Conservation (phyloP, 768 basidiomycete genomes). For the Aureoboletus auriporus region DNA sequence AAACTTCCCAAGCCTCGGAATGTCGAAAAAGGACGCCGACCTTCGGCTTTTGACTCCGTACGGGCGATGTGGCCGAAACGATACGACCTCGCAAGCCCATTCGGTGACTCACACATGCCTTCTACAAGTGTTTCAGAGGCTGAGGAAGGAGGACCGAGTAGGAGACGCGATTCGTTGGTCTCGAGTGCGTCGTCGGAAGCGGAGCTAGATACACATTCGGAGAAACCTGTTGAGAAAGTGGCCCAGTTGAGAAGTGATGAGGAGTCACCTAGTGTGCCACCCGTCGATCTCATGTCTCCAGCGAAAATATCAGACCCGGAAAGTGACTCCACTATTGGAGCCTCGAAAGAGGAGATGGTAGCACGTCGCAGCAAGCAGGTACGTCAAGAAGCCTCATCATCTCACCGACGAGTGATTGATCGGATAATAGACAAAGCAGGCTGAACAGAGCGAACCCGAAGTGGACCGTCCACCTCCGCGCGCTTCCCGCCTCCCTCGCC, state of each 20-base stretch:
- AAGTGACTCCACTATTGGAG: slow-evolving; percentile 84
- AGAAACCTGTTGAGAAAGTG: slow-evolving; percentile 19
- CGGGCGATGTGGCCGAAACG: slow-evolving; percentile 69
- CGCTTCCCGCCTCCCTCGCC: slow-evolving; percentile 62
- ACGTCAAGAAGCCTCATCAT: slow-evolving; percentile 5
- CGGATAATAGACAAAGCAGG: slow-evolving; percentile 17
- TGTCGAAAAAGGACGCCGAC: slow-evolving; percentile 48
- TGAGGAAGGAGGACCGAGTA: slow-evolving; percentile 51
- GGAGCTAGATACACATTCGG: slow-evolving; percentile 38
- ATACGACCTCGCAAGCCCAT: slow-evolving; percentile 49
- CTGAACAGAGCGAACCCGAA: slow-evolving; percentile 19
- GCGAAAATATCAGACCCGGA: slow-evolving; percentile 58
- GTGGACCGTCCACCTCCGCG: slow-evolving; percentile 27
- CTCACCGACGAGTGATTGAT: slow-evolving; percentile 5
- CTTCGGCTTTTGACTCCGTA: slow-evolving; percentile 66
- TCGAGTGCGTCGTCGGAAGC: slow-evolving; percentile 75
- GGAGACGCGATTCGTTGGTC: slow-evolving; percentile 51
- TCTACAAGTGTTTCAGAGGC: slow-evolving; percentile 72
- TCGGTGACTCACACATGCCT: slow-evolving; percentile 51
- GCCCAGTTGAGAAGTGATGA: slow-evolving; percentile 14
- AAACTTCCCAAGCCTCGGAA: slow-evolving; percentile 71
- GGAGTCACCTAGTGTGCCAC: slow-evolving; percentile 9
- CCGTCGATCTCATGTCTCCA: slow-evolving; percentile 8
- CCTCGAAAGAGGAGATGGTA: slow-evolving; percentile 29
- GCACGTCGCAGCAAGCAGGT: slow-evolving; percentile 25